Evolutionary conservation across 169 alveolate genomes (phyloP).

Genomic region (Prorocentrum cordatum): DNA sequence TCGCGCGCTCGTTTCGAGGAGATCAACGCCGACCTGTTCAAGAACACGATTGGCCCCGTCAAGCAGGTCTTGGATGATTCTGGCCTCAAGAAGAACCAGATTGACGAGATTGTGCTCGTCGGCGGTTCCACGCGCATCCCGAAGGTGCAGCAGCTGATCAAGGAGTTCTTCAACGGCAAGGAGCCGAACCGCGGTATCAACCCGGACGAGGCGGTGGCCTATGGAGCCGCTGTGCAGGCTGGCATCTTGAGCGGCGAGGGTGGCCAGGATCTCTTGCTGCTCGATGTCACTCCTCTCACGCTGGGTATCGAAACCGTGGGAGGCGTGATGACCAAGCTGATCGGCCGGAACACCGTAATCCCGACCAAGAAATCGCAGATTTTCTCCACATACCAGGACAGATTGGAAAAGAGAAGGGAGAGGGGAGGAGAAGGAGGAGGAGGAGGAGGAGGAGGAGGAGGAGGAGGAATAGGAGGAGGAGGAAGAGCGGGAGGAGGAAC

Average conservation of each 20-base stretch:
- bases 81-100: constrained; percentile 45
- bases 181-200: constrained; percentile 88
- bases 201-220: constrained; percentile 94
- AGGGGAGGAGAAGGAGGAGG: no score
- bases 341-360: constrained; percentile 89
- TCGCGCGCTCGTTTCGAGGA: constrained; percentile 91
- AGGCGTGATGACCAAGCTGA: constrained; percentile 91
- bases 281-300: constrained; percentile 89
- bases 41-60: constrained; percentile 83
- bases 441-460: no score
- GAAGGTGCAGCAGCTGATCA: constrained; percentile 80
- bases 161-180: constrained; percentile 85
- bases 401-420: no score
- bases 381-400: constrained; percentile 91
- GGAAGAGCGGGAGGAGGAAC: no score
- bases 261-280: constrained; percentile 79
- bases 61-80: constrained; percentile 71
- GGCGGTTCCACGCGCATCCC: constrained; percentile 95
- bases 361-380: constrained; percentile 93
- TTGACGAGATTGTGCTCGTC: constrained; percentile 90
- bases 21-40: constrained; percentile 80
- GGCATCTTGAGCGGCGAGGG: constrained; percentile 90
- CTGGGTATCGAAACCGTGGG: constrained; percentile 92
- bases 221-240: constrained; percentile 92
- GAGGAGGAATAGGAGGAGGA: no score